Percentiles rank a stretch among this genome's conserved stretches.
Evolutionary conservation across 2,329 filamentous ascomycete species (phyloP).

Genomic region (Chrysoporthe cubensis): DNA sequence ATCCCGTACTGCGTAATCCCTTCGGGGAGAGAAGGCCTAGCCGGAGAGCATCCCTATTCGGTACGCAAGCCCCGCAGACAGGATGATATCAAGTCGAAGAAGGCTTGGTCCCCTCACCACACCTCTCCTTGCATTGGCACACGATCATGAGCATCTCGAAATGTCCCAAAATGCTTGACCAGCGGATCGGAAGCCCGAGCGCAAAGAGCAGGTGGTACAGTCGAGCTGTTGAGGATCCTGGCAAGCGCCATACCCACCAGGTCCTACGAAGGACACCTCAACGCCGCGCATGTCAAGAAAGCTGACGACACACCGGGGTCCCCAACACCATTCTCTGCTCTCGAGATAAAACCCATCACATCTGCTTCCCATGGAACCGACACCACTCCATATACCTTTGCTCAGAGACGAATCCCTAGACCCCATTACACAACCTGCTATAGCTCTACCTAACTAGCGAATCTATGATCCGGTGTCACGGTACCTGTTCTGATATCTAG

Average conservation of each 20-base stretch:
- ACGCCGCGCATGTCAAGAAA: background rate
- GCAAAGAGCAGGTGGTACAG: constrained; percentile 1
- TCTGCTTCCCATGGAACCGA: background rate
- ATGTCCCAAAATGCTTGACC: constrained; percentile 8
- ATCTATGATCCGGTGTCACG: background rate
- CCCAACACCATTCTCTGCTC: background rate
- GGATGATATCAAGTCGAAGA: constrained; percentile 15
- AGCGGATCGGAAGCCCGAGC: background rate
- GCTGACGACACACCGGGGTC: background rate
- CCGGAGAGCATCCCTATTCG: constrained; percentile 16
- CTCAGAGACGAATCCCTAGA: background rate
- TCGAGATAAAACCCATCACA: background rate
- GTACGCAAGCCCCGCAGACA: constrained; percentile 25
- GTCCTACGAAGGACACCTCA: background rate
- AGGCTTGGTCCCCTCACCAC: constrained; percentile 21
- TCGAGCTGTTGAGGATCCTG: background rate
- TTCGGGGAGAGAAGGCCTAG: constrained; percentile 11
- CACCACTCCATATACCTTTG: background rate
- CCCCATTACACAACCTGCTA: background rate
- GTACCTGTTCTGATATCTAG: constrained; percentile 9
- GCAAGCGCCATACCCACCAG: constrained; percentile 2
- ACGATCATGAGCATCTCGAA: background rate
- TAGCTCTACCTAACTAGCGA: background rate
- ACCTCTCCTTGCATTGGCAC: constrained; percentile 12
- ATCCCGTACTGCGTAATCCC: constrained; percentile 10